Percentiles rank a stretch among this genome's conserved stretches.
These are phyloP conservation scores for Trichomonas tenax DNA, from an alignment of 208 protist species.

Conservation along the genomic window DNA sequence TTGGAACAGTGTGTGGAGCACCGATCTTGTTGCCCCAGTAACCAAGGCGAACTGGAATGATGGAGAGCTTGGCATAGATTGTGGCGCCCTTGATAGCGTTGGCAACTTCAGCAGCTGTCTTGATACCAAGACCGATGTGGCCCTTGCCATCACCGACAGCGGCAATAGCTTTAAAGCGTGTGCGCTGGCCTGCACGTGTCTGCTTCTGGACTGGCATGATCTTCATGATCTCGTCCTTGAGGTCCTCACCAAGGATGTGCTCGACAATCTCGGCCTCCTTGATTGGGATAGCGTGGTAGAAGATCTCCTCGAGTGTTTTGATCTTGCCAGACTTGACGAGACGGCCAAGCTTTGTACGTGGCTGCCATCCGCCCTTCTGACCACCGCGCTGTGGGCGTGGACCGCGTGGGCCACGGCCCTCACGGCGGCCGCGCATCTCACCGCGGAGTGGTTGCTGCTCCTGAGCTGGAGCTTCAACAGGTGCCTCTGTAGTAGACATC, in stretches of 20 bases:
- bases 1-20: slow-evolving; percentile 92
- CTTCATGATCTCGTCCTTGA: slow-evolving; percentile 89
- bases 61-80: no score
- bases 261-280: slow-evolving; percentile 99
- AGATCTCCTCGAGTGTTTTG: slow-evolving; percentile 90
- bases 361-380: slow-evolving; percentile 69
- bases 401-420: neutral
- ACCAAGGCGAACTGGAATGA: no score
- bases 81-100: no score
- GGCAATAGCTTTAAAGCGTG: slow-evolving; percentile 96
- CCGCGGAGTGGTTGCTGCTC: no score
- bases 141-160: slow-evolving; percentile 90
- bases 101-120: no score
- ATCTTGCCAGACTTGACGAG: slow-evolving; percentile 77
- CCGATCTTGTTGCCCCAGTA: slow-evolving; percentile 95
- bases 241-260: no score
- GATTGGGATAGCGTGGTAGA: slow-evolving; percentile 94
- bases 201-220: slow-evolving; percentile 98
- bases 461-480: no score
- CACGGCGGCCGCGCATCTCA: no score
- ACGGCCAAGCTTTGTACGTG: slow-evolving; percentile 95
- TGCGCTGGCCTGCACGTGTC: slow-evolving; percentile 96
- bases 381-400: slow-evolving; percentile 13
- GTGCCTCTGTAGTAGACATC: no score
- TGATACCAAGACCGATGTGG: slow-evolving; percentile 94